A percentile compares a stretch with the other conserved stretches of the same genome.
Evolutionary conservation across 2,329 filamentous ascomycete species (phyloP).

Genomic region (Sporothrix pseudoabietina): DNA sequence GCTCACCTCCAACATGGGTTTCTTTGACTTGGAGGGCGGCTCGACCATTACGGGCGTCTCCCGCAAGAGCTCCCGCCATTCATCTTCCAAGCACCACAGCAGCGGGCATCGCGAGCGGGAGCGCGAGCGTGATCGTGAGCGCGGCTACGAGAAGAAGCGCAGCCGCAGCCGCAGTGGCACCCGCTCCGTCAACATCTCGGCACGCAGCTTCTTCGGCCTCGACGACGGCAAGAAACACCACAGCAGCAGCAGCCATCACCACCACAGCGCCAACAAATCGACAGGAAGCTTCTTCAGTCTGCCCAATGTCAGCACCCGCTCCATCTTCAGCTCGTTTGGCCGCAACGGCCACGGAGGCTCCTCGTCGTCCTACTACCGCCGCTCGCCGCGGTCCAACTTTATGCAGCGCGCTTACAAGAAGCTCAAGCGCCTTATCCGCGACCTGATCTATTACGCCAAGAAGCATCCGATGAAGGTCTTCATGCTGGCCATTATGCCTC

Average conservation of each 20-base stretch:
- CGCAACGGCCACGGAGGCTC: conserved; percentile 30
- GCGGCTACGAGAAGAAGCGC: conserved; percentile 40
- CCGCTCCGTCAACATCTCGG: conserved; percentile 26
- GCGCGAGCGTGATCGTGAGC: conserved; percentile 36
- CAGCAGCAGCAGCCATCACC: conserved; percentile 42
- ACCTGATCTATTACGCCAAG: conserved; percentile 79
- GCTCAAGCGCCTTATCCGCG: conserved; percentile 75
- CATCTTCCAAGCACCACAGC: conserved; percentile 37
- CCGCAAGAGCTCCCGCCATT: conserved; percentile 31
- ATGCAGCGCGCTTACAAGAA: conserved; percentile 71
- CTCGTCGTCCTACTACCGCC: conserved; percentile 68
- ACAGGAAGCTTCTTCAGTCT: conserved; percentile 51
- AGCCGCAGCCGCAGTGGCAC: conserved; percentile 42
- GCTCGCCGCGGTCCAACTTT: conserved; percentile 79
- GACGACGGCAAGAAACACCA: conserved; percentile 23
- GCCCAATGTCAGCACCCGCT: conserved; percentile 49
- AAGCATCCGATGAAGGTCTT: conserved; percentile 86
- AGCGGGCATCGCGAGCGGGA: conserved; percentile 34
- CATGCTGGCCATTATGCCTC: conserved; percentile 81
- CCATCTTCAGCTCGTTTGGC: conserved; percentile 48
- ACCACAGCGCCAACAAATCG: conserved; percentile 44
- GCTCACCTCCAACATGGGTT: conserved; percentile 38
- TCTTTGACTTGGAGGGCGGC: conserved; percentile 42
- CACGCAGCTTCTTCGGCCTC: conserved; percentile 34
- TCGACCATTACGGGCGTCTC: conserved; percentile 39